phyloP scores from a whole-genome alignment of 2,329 filamentous ascomycete species.

The Venturia pyrina region DNA sequence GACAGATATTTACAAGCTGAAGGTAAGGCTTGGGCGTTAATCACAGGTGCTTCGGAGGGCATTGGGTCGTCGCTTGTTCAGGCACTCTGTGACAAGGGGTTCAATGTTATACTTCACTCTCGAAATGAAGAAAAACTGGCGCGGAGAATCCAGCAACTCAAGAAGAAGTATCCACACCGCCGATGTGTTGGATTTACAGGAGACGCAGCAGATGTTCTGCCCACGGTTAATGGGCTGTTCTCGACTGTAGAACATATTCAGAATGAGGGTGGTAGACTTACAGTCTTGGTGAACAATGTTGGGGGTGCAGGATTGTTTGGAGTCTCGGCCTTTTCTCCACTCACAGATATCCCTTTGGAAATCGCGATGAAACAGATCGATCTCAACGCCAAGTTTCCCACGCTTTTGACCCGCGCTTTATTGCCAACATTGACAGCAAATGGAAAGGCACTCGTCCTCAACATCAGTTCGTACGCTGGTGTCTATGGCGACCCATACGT shows the following conservation, averaged over 20 bases:
- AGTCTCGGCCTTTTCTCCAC: constrained; percentile 15
- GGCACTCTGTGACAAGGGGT: constrained; percentile 43
- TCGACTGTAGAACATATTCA: constrained; percentile 17
- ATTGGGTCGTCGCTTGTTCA: constrained; percentile 43
- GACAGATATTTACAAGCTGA: background rate
- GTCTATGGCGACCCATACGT: background rate
- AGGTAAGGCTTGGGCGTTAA: constrained; percentile 31
- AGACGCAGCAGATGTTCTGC: constrained; percentile 30
- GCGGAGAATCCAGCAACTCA: constrained; percentile 30
- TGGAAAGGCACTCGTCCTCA: constrained; percentile 3
- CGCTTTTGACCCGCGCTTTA: constrained; percentile 38
- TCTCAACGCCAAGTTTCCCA: constrained; percentile 35
- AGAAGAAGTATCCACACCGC: constrained; percentile 27
- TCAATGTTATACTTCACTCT: constrained; percentile 49
- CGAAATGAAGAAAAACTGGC: constrained; percentile 41
- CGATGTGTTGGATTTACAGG: constrained; percentile 33
- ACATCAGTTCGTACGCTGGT: constrained; percentile 10
- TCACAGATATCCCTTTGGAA: constrained; percentile 15
- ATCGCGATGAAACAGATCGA: constrained; percentile 16
- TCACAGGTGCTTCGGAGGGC: constrained; percentile 46
- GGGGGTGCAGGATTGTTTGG: constrained; percentile 32
- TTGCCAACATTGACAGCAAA: constrained; percentile 31
- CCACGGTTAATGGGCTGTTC: constrained; percentile 14
- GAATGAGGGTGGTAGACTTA: constrained; percentile 32
- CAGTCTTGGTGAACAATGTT: constrained; percentile 48